These are phyloP conservation scores for Letharia columbiana DNA, from an alignment of 495 filamentous ascomycete genomes.

Conservation along the genomic window DNA sequence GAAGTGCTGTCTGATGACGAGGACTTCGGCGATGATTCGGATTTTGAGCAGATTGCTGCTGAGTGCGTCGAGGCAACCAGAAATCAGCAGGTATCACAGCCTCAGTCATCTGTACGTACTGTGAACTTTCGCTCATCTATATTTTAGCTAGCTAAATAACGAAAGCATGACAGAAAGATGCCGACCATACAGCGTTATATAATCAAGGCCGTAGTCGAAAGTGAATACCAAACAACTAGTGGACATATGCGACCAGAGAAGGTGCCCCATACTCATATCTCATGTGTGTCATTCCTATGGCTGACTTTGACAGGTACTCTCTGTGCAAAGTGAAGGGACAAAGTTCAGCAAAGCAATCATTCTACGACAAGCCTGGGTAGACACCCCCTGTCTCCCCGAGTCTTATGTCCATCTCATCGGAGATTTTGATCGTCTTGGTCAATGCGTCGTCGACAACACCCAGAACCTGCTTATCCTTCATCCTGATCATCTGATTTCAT, in stretches of 20 bases:
- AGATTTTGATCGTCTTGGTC: constrained; percentile 55
- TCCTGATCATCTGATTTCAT: constrained; percentile 90
- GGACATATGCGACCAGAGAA: constrained; percentile 60
- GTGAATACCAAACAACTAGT: constrained; percentile 52
- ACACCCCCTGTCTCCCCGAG: constrained; percentile 62
- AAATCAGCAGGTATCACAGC: constrained; percentile 15
- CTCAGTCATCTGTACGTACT: constrained; percentile 43
- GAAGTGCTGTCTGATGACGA: constrained; percentile 40
- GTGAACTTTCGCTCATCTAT: constrained; percentile 1
- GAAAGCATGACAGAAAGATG: constrained; percentile 46
- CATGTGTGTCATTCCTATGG: constrained; percentile 4
- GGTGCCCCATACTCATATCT: constrained; percentile 36
- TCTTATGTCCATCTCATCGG: constrained; percentile 81
- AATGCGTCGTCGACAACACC: constrained; percentile 66
- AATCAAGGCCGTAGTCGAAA: constrained; percentile 60
- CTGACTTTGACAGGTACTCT: constrained; percentile 52
- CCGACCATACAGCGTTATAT: constrained; percentile 76
- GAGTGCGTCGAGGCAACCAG: constrained; percentile 39
- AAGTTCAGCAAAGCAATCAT: constrained; percentile 57
- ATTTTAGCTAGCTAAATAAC: constrained; percentile 21
- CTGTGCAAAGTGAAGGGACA: constrained; percentile 65
- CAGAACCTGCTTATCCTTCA: constrained; percentile 85
- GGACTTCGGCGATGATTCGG: constrained; percentile 61
- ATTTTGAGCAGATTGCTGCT: constrained; percentile 51
- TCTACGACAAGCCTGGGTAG: constrained; percentile 77